A percentile compares a stretch with the other conserved stretches of the same genome.
These are phyloP conservation scores for Hanseniaspora singularis DNA, from an alignment of 805 yeast species.

Conservation along the genomic window DNA sequence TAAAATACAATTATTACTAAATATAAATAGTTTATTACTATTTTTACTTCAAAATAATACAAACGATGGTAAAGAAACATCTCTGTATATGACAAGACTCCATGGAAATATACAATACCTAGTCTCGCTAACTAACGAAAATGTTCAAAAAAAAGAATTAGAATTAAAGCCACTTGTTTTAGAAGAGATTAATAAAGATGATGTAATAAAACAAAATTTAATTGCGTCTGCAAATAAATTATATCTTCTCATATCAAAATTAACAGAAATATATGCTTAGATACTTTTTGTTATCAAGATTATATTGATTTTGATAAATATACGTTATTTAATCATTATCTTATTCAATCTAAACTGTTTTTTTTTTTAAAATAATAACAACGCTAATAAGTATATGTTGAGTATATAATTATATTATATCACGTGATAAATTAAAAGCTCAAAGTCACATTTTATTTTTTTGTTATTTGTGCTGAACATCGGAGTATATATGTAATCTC, in stretches of 20 bases:
- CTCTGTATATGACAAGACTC: slow-evolving; percentile 1
- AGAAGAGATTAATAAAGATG: not conserved
- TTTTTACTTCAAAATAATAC: slow-evolving; percentile 22
- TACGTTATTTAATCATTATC: too few species aligned
- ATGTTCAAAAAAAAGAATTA: not conserved
- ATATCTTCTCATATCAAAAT: not conserved
- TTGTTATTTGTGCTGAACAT: too few species aligned
- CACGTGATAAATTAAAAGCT: too few species aligned
- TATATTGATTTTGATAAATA: too few species aligned
- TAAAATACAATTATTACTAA: slow-evolving; percentile 28
- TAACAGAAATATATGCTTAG: too few species aligned
- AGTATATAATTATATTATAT: too few species aligned
- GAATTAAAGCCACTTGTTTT: not conserved
- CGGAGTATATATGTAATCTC: too few species aligned
- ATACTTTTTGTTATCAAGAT: too few species aligned
- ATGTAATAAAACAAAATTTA: not conserved
- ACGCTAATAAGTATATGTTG: too few species aligned
- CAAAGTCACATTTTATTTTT: too few species aligned
- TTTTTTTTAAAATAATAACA: too few species aligned
- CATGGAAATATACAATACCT: slow-evolving; percentile 13
- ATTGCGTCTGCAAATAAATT: not conserved
- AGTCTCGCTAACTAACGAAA: not conserved
- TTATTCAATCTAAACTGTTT: too few species aligned
- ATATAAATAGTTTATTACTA: slow-evolving; percentile 26
- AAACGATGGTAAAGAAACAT: slow-evolving; percentile 18